Evolutionary conservation across 176 grass and related monocot species (phyloP).

Genomic region (maize (Zea mays)): DNA sequence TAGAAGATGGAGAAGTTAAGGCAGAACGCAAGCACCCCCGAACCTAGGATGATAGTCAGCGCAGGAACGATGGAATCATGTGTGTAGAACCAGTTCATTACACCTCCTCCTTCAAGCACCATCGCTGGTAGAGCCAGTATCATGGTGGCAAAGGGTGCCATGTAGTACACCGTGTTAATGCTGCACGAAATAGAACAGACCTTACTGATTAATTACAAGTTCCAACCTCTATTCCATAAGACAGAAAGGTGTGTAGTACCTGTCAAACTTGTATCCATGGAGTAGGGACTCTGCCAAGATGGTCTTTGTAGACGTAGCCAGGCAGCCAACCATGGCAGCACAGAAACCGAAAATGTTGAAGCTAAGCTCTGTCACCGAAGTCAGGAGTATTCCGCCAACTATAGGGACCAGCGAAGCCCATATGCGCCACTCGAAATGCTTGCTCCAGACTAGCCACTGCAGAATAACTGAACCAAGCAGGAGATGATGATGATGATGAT

Average conservation of each 20-base stretch:
- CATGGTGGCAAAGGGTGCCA: slow-evolving; percentile 97
- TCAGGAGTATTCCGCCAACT: slow-evolving; percentile 91
- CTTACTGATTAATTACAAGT: neutral
- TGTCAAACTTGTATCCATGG: slow-evolving; percentile 98
- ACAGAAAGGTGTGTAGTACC: slow-evolving; percentile 39
- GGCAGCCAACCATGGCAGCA: slow-evolving; percentile 87
- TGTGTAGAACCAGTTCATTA: slow-evolving; percentile 86
- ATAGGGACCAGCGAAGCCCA: slow-evolving; percentile 92
- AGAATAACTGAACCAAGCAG: slow-evolving; percentile 54
- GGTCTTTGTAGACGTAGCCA: slow-evolving; percentile 96
- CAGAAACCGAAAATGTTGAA: slow-evolving; percentile 97
- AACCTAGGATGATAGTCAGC: slow-evolving; percentile 70
- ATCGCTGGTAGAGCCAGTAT: slow-evolving; percentile 83
- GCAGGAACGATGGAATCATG: slow-evolving; percentile 61
- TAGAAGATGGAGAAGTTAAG: slow-evolving; percentile 99
- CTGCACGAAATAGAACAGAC: slow-evolving; percentile 45
- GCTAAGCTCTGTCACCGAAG: slow-evolving; percentile 91
- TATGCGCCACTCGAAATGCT: slow-evolving; percentile 89
- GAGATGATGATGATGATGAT: too few relatives aligned
- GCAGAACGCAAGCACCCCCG: slow-evolving; percentile 87
- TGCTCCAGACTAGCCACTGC: slow-evolving; percentile 94
- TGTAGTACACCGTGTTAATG: slow-evolving; percentile 99
- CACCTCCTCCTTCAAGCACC: slow-evolving; percentile 76
- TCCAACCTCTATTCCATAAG: slow-evolving; percentile 6
- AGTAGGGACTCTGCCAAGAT: slow-evolving; percentile 95